phyloP scores from a whole-genome alignment of 2,329 filamentous ascomycete species.

The Aspergillus ochraceus region DNA sequence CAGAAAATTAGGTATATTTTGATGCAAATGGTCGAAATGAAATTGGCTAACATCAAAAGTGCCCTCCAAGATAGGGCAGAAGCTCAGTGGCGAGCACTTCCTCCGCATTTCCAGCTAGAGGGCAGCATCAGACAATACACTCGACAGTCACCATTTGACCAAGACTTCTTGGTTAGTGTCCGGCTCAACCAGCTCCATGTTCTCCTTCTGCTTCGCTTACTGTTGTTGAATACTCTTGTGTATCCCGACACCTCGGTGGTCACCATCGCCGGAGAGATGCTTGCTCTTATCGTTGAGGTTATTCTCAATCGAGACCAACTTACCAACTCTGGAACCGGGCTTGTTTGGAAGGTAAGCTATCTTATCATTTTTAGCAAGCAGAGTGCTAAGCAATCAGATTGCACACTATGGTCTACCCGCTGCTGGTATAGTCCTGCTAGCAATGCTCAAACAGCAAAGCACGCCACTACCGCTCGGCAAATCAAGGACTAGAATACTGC shows the following conservation, averaged over 20 bases:
- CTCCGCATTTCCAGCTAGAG: not conserved
- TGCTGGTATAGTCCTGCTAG: not conserved
- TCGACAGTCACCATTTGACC: not conserved
- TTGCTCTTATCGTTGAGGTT: not conserved
- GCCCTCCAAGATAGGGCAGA: not conserved
- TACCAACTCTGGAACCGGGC: not conserved
- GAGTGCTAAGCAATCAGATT: not conserved
- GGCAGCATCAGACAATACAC: not conserved
- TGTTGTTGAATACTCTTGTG: not conserved
- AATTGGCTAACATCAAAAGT: not conserved
- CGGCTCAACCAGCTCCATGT: not conserved
- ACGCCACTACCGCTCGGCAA: not conserved
- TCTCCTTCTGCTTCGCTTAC: not conserved
- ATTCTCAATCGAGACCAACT: not conserved
- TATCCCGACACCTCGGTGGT: not conserved
- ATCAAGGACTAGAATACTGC: not conserved
- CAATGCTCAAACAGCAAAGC: not conserved
- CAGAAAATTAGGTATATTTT: no score
- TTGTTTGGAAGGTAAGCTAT: not conserved
- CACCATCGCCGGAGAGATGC: not conserved
- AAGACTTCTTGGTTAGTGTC: not conserved
- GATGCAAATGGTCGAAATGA: no score
- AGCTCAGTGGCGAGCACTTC: not conserved
- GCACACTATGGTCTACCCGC: not conserved
- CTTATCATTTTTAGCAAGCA: not conserved